Conservation (phyloP, 2,329 filamentous ascomycete genomes). For the Gyromitra esculenta region DNA sequence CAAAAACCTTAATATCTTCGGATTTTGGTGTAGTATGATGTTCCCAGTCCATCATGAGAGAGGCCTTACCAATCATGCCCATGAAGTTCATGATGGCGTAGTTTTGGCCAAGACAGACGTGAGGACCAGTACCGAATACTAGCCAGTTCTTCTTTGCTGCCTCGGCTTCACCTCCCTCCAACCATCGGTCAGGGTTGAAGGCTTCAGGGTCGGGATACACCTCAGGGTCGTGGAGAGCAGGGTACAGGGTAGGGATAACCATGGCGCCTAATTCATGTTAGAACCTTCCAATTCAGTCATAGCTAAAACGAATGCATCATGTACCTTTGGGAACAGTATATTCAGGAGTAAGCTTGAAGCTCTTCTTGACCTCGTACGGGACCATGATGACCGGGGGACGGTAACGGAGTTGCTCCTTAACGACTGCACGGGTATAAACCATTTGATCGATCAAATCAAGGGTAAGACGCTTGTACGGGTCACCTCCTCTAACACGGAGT, state of each 20-base stretch:
- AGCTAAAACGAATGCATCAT: constrained; percentile 52
- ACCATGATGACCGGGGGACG: constrained; percentile 97
- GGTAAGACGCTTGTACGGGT: constrained; percentile 74
- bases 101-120: constrained; percentile 94
- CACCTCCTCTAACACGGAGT: constrained; percentile 76
- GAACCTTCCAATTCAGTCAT: not conserved
- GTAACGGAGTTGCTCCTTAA: constrained; percentile 91
- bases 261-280: constrained; percentile 72
- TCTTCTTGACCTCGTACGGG: constrained; percentile 92
- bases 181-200: constrained; percentile 92
- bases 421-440: constrained; percentile 88
- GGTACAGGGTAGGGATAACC: constrained; percentile 91
- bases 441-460: constrained; percentile 90
- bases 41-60: constrained; percentile 85
- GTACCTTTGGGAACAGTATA: constrained; percentile 92
- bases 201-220: constrained; percentile 88
- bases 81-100: constrained; percentile 91
- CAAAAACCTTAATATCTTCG: constrained; percentile 98
- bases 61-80: constrained; percentile 88
- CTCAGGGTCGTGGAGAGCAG: constrained; percentile 89
- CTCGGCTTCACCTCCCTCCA: constrained; percentile 85
- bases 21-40: constrained; percentile 84
- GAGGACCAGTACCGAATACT: constrained; percentile 93
- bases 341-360: constrained; percentile 84
- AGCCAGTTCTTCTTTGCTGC: constrained; percentile 92